Evolutionary conservation across 345 rosid species (phyloP).

Genomic region (Noccaea bulbosa): DNA sequence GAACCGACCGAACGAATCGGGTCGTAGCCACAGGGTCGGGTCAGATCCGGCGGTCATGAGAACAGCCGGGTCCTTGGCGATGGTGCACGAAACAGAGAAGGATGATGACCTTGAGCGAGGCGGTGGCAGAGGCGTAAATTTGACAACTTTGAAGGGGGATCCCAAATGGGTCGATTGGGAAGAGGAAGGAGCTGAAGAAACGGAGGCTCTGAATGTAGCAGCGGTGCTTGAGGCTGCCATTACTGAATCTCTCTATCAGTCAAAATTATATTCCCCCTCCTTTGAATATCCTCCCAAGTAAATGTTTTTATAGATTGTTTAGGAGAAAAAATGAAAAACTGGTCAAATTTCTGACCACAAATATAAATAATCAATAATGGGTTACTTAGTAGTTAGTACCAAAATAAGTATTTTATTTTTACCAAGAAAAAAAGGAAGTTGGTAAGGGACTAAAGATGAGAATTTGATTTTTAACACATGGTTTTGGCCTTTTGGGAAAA

Average conservation of each 20-base stretch:
- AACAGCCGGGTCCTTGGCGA: slow-evolving; percentile 53
- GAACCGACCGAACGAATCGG: slow-evolving; percentile 88
- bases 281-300: slow-evolving; percentile 6
- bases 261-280: slow-evolving; percentile 9
- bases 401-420: neutral
- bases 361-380: neutral
- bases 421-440: slow-evolving; percentile 22
- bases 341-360: slow-evolving; percentile 33
- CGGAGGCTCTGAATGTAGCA: slow-evolving; percentile 40
- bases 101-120: slow-evolving; percentile 29
- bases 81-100: slow-evolving; percentile 53
- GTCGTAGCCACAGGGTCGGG: slow-evolving; percentile 56
- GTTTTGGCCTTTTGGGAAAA: slow-evolving; percentile 3
- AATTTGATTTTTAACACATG: slow-evolving; percentile 28
- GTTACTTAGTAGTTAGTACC: neutral
- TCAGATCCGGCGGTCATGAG: slow-evolving; percentile 52
- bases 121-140: slow-evolving; percentile 37
- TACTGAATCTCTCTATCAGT: slow-evolving; percentile 25
- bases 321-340: neutral
- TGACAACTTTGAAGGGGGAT: slow-evolving; percentile 39
- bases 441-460: slow-evolving; percentile 7
- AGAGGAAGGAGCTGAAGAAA: slow-evolving; percentile 41
- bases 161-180: slow-evolving; percentile 24
- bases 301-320: slow-evolving; percentile 33
- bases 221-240: slow-evolving; percentile 45